Conservation (phyloP, 257 asterid genomes). For the Petunia axillaris region DNA sequence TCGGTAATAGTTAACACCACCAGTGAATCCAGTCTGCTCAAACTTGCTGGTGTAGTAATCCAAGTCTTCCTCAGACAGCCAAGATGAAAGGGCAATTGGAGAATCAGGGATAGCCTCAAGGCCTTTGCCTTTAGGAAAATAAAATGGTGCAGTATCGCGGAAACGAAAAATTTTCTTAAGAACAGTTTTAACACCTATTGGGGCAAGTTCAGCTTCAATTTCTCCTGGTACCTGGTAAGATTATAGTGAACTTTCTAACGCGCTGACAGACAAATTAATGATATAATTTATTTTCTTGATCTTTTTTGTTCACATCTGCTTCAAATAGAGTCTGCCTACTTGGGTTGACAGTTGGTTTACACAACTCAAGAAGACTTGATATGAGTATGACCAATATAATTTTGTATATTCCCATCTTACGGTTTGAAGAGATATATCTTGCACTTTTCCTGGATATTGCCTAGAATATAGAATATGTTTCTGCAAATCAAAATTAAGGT, state of each 20-base stretch:
- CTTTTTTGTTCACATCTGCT: neutral
- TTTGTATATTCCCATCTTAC: too few relatives aligned
- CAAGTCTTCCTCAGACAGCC: slow-evolving; percentile 52
- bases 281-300: neutral
- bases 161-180: neutral
- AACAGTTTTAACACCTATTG: neutral
- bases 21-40: slow-evolving; percentile 52
- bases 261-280: neutral
- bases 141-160: slow-evolving; percentile 2
- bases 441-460: too few relatives aligned
- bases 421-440: too few relatives aligned
- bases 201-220: slow-evolving; percentile 30
- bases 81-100: slow-evolving; percentile 41
- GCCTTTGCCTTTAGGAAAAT: slow-evolving; percentile 22
- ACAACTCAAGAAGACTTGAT: too few relatives aligned
- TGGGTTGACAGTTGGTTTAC: too few relatives aligned
- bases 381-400: too few relatives aligned
- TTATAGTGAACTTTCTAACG: neutral
- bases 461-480: too few relatives aligned
- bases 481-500: too few relatives aligned
- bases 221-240: slow-evolving; percentile 20
- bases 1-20: slow-evolving; percentile 58
- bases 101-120: slow-evolving; percentile 11
- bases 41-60: slow-evolving; percentile 44
- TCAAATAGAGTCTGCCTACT: too few relatives aligned